These are phyloP conservation scores for Acanthamoeba quina DNA, from an alignment of 208 protist genomes.

Conservation along the genomic window DNA sequence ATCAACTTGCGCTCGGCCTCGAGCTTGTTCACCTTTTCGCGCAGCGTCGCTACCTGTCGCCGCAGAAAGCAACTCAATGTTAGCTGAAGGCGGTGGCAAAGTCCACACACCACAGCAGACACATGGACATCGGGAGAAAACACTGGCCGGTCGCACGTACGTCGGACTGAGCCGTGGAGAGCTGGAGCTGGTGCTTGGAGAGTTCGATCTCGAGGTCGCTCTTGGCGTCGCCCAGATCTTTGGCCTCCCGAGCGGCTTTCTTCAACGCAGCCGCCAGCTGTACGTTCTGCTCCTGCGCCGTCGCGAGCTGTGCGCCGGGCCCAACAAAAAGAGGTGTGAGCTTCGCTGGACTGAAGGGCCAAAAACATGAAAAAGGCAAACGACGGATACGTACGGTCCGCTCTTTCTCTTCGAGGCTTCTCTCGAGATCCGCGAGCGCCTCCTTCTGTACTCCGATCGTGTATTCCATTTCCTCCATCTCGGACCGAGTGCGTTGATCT, in stretches of 20 bases:
- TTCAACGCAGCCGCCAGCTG: neutral
- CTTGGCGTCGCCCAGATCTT: conserved; percentile 2
- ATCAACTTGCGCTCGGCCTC: conserved; percentile 33
- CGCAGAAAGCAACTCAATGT: neutral
- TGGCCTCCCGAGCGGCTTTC: neutral
- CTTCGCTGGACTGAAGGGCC: neutral
- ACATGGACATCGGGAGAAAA: neutral
- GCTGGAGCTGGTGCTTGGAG: conserved; percentile 5
- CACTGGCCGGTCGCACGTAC: neutral
- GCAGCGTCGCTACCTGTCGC: neutral
- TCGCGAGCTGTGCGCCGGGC: neutral
- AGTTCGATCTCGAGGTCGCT: conserved; percentile 33
- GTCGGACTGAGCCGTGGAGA: neutral
- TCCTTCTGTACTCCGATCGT: conserved; percentile 13
- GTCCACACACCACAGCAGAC: neutral
- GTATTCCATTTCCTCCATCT: neutral
- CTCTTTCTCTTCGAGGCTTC: neutral
- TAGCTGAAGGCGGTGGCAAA: neutral
- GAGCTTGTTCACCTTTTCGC: neutral
- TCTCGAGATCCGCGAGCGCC: neutral
- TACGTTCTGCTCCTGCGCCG: neutral
- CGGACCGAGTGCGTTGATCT: neutral
- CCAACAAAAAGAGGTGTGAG: neutral
- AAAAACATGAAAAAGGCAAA: neutral
- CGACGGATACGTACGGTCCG: neutral